phyloP scores from a whole-genome alignment of 2,329 filamentous ascomycete species.

The Pyricularia pennisetigena region DNA sequence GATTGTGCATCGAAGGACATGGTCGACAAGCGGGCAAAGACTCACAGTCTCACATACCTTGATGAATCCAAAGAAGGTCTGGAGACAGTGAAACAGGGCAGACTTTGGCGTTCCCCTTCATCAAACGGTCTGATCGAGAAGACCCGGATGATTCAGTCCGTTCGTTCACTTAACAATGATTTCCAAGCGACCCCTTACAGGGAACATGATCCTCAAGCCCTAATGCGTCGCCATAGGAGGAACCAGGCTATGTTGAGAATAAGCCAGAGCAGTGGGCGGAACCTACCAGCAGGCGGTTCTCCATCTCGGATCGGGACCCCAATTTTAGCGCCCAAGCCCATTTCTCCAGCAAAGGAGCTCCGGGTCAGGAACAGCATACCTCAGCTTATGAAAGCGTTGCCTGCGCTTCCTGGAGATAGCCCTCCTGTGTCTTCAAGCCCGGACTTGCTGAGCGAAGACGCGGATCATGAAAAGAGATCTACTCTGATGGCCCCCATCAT shows the following conservation, averaged over 20 bases:
- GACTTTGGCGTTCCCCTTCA: neutral
- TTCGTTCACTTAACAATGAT: neutral
- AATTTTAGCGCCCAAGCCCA: conserved; percentile 36
- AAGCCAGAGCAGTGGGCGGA: neutral
- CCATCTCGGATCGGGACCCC: conserved; percentile 13
- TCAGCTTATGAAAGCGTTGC: conserved; percentile 41
- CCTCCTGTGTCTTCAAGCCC: neutral
- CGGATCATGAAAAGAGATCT: neutral
- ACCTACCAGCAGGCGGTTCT: conserved; percentile 1
- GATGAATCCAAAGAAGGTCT: neutral
- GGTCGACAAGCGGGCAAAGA: neutral
- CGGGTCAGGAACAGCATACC: conserved; percentile 39
- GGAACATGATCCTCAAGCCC: neutral
- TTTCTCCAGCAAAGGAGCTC: conserved; percentile 33
- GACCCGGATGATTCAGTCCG: neutral
- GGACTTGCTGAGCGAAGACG: neutral
- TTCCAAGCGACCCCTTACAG: too few species aligned
- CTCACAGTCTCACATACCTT: neutral
- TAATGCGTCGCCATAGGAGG: conserved; percentile 5
- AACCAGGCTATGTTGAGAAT: conserved; percentile 4
- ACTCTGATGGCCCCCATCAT: neutral
- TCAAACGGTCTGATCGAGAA: neutral
- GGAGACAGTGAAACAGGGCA: neutral
- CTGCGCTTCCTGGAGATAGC: conserved; percentile 27
- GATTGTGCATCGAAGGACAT: neutral